Evolutionary conservation across 2,329 filamentous ascomycete species (phyloP), one percentile per base, ranked within the genome.

Genomic region (Colletotrichum agaves): DNA sequence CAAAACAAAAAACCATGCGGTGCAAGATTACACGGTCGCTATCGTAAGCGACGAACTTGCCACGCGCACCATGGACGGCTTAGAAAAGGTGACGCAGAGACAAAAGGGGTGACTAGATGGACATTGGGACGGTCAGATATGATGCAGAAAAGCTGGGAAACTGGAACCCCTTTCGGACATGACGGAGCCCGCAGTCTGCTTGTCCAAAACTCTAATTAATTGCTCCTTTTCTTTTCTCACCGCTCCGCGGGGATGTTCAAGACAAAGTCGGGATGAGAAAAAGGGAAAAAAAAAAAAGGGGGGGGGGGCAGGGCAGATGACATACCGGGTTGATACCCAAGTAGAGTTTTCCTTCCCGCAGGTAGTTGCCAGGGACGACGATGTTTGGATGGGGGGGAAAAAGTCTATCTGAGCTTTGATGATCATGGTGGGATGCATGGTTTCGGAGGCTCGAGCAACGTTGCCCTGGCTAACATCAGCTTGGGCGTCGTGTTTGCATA

Each of bases 321-420:
- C 44, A 41, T 41, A 23, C 46, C 27, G 27, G 27, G 1, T 27
- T 27, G 27, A 27, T 27, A 27, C 13, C n/a, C 33, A 13, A 43
- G 17, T n/a, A 56, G 19, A 19, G 35, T 56, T 23, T 52, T 13
- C n/a, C 37, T 17, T 23, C 21, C 37, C 8, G 7, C 13, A 4
- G 19, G 37, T 27, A 17, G 46, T 61, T 43, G 58, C 43, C 46
- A 52, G 12, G 35, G 58, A 61, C 58, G 58, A 61, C 47, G 37
- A 10, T n/a, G 46, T 61, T 61, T 12, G 58, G 46, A 61, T 17
- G 35, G 27, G 27, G 8, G 35, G 27, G 27, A 27, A 27, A 35
- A 61, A 11, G 17, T 46, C 39, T 21, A 27, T 59, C 5, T 33
- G 8, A 23, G 11, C 31, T 23, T 53, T 21, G 27, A 21, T 47